Percentiles rank a stretch among this genome's conserved stretches.
These are phyloP conservation scores for Monascus ruber DNA, from an alignment of 2,329 filamentous ascomycete species.

Conservation along the genomic window DNA sequence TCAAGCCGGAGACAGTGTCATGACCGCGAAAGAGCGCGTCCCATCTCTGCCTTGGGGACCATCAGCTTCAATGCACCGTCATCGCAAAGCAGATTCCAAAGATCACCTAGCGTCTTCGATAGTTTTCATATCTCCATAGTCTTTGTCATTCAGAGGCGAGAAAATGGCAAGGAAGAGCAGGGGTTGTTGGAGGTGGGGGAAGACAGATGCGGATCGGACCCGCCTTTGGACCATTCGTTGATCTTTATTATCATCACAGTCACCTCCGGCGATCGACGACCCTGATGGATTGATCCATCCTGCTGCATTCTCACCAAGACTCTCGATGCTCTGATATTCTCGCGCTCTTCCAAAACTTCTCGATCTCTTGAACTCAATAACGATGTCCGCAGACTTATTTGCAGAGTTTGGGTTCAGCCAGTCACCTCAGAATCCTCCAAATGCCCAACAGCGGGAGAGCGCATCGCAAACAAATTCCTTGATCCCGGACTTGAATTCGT, in stretches of 20 bases:
- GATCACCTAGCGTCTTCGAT: constrained; percentile 43
- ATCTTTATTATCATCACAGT: neutral
- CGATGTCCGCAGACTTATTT: constrained; percentile 45
- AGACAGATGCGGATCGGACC: neutral
- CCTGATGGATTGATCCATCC: neutral
- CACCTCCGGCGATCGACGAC: neutral
- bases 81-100: neutral
- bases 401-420: constrained; percentile 36
- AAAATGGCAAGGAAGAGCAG: neutral
- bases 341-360: neutral
- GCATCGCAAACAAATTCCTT: constrained; percentile 9
- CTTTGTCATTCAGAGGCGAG: neutral
- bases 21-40: constrained; percentile 45
- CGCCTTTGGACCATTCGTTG: no score
- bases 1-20: constrained; percentile 50
- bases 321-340: neutral
- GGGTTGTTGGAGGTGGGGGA: neutral
- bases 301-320: neutral
- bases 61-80: neutral
- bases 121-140: constrained; percentile 36
- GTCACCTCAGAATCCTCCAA: constrained; percentile 5
- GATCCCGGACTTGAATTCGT: constrained; percentile 12
- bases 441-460: constrained; percentile 2
- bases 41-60: constrained; percentile 51
- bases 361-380: constrained; percentile 2